Conservation (phyloP, 371 early-diverging fungal genomes). For the Apophysomyces sp. region DNA sequence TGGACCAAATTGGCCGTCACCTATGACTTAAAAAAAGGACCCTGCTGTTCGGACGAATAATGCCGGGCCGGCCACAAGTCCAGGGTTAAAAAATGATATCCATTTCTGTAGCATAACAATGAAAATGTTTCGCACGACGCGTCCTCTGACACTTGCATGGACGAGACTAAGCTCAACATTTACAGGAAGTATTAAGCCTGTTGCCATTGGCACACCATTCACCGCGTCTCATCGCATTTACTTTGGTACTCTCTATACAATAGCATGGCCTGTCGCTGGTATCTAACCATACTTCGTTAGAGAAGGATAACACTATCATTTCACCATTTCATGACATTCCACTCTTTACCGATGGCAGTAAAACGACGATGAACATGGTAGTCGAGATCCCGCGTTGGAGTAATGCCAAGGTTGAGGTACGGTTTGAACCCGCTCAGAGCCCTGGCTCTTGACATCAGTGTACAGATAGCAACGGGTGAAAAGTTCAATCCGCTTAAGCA, state of each 20-base stretch:
- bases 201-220: background rate
- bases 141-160: background rate
- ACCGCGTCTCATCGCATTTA: background rate
- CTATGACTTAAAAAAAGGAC: no score
- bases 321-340: slow-evolving; percentile 99
- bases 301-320: slow-evolving; percentile 70
- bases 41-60: background rate
- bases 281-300: slow-evolving; percentile 20
- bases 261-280: no score
- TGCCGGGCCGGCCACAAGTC: no score
- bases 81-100: background rate
- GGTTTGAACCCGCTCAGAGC: no score
- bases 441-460: no score
- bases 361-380: slow-evolving; percentile 92
- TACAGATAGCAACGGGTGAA: slow-evolving; percentile 88
- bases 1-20: no score
- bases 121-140: background rate
- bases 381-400: slow-evolving; percentile 99
- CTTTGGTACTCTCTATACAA: no score
- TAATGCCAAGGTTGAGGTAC: slow-evolving; percentile 99
- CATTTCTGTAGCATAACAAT: background rate
- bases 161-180: background rate
- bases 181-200: background rate
- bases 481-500: slow-evolving; percentile 98
- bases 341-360: slow-evolving; percentile 82